Conservation (phyloP, 2,329 filamentous ascomycete genomes). For the Lecanicillium sp. region DNA sequence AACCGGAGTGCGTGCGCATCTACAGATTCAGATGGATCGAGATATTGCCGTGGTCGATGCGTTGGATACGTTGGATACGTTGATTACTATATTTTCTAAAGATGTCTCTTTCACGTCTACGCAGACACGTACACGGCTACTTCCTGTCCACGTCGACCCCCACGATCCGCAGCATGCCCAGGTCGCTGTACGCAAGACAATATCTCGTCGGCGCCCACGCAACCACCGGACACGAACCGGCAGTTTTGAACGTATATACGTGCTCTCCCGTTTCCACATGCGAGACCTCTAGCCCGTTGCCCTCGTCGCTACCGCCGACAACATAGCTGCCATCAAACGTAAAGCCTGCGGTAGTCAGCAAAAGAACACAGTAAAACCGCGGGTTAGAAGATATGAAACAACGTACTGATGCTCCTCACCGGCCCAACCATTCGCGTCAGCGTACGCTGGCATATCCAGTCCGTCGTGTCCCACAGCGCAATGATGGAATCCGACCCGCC, state of each 20-base stretch:
- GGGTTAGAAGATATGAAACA: not conserved
- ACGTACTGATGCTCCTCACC: constrained; percentile 59
- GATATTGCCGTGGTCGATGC: too few relatives aligned
- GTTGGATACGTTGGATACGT: too few relatives aligned
- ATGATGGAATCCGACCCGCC: constrained; percentile 71
- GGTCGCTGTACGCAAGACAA: constrained; percentile 65
- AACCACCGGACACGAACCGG: constrained; percentile 56
- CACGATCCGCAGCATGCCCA: constrained; percentile 61
- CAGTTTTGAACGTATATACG: constrained; percentile 64
- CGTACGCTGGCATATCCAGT: constrained; percentile 69
- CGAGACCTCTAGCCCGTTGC: constrained; percentile 59
- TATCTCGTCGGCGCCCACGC: constrained; percentile 72
- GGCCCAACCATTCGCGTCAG: constrained; percentile 62
- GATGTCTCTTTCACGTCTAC: too few relatives aligned
- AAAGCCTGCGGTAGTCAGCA: constrained; percentile 45
- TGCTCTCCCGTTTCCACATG: constrained; percentile 69
- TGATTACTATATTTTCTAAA: too few relatives aligned
- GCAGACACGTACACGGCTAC: too few relatives aligned
- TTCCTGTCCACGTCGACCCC: constrained; percentile 45
- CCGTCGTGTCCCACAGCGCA: constrained; percentile 67
- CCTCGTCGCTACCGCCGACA: constrained; percentile 67
- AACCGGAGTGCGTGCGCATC: too few relatives aligned
- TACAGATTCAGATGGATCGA: too few relatives aligned
- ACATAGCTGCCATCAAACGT: constrained; percentile 72
- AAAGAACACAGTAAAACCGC: not conserved